Evolutionary conservation across 2,329 filamentous ascomycete genomes (phyloP).

Genomic region (Pseudogymnoascus sp.): DNA sequence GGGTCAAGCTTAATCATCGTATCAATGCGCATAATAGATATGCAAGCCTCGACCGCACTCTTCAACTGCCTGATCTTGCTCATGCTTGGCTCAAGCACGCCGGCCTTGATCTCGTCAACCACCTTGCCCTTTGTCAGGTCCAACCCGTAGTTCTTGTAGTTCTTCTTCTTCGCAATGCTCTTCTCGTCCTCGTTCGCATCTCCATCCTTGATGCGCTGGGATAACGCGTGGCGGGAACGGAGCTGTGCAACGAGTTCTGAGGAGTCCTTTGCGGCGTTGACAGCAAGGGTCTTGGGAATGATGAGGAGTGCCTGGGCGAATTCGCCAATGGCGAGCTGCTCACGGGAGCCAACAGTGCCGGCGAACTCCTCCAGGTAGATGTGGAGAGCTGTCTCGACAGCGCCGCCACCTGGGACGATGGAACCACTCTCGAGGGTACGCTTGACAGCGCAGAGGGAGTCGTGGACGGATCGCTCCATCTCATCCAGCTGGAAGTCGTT

Average conservation of each 20-base stretch:
- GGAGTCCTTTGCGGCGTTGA: conserved; percentile 95
- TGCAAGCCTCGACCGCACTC: conserved; percentile 96
- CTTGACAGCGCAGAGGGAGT: conserved; percentile 95
- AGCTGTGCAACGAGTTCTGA: conserved; percentile 94
- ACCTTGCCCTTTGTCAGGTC: conserved; percentile 86
- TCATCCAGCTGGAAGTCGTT: conserved; percentile 97
- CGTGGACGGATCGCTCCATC: conserved; percentile 98
- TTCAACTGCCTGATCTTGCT: conserved; percentile 98
- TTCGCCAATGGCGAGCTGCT: conserved; percentile 95
- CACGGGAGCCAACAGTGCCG: conserved; percentile 89
- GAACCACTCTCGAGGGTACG: conserved; percentile 92
- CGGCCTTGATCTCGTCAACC: conserved; percentile 86
- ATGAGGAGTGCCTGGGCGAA: conserved; percentile 91
- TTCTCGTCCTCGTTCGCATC: conserved; percentile 81
- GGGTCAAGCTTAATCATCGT: conserved; percentile 97
- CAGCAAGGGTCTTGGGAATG: conserved; percentile 91
- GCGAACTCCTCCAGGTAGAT: conserved; percentile 99
- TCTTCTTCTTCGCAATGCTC: conserved; percentile 84
- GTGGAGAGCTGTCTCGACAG: conserved; percentile 96
- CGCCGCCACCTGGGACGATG: conserved; percentile 92
- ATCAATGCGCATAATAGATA: conserved; percentile 98
- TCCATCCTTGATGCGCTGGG: conserved; percentile 84
- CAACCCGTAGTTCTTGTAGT: conserved; percentile 97
- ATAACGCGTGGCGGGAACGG: conserved; percentile 86
- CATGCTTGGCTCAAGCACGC: conserved; percentile 92